phyloP scores from a whole-genome alignment of 2,329 filamentous ascomycete species.

The Aaosphaeria pasadenensis region DNA sequence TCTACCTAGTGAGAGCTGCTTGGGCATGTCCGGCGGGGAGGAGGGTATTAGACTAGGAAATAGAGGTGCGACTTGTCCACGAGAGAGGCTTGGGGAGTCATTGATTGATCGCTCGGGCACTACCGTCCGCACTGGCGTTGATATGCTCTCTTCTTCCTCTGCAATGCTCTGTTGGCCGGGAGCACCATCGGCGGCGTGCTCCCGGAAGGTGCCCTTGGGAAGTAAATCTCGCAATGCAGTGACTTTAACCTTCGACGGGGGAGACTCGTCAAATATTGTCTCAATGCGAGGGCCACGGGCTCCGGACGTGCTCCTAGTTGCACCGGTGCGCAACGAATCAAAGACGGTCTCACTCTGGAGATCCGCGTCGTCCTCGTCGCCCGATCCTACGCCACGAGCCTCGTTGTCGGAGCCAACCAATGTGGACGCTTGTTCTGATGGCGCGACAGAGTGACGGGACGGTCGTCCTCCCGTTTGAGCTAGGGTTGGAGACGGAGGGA shows the following conservation, averaged over 20 bases:
- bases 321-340: conserved; percentile 71
- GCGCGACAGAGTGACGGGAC: conserved; percentile 54
- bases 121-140: conserved; percentile 47
- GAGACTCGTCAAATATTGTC: conserved; percentile 79
- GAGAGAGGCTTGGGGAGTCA: conserved; percentile 32
- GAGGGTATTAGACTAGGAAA: conserved; percentile 41
- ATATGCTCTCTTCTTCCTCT: conserved; percentile 49
- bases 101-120: conserved; percentile 35
- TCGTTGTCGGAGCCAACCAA: conserved; percentile 70
- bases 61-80: conserved; percentile 29
- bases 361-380: conserved; percentile 75
- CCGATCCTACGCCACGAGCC: conserved; percentile 60
- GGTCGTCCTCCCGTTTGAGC: conserved; percentile 38
- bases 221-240: conserved; percentile 49
- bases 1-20: conserved; percentile 39
- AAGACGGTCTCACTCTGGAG: conserved; percentile 74
- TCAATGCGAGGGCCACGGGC: conserved; percentile 70
- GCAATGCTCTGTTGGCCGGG: conserved; percentile 44
- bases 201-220: conserved; percentile 44
- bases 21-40: conserved; percentile 45
- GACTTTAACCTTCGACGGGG: conserved; percentile 45
- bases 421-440: conserved; percentile 62
- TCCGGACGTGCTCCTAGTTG: conserved; percentile 63
- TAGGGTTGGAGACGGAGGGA: conserved; percentile 30
- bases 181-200: conserved; percentile 29